A percentile compares a stretch with the other conserved stretches of the same genome.
Conservation (phyloP, 169 alveolate genomes). For the Amoebophrya sp. region DNA sequence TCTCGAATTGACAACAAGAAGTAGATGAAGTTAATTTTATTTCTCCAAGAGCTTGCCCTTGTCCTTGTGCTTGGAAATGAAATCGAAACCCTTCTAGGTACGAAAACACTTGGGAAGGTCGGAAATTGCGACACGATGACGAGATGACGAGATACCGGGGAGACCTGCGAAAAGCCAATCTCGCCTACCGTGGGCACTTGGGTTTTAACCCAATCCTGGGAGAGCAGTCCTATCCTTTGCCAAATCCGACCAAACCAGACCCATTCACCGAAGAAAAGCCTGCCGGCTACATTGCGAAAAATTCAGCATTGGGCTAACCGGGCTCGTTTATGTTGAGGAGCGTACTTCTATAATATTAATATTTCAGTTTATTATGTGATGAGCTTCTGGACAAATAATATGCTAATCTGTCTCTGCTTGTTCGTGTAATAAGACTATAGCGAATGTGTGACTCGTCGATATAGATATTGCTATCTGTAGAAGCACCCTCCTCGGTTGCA, state of each 20-base stretch:
- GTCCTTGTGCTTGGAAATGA: too few species aligned
- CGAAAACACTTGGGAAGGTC: background rate
- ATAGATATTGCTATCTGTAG: too few species aligned
- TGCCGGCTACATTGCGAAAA: background rate
- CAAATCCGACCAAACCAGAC: background rate
- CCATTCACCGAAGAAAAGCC: background rate
- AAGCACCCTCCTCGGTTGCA: too few species aligned
- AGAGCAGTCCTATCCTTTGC: background rate
- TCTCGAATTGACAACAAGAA: too few species aligned
- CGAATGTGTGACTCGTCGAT: too few species aligned
- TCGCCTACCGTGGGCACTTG: conserved; percentile 1
- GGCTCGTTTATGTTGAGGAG: background rate
- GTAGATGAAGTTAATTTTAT: background rate
- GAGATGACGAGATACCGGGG: background rate
- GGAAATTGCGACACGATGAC: conserved; percentile 7
- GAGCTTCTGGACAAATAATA: too few species aligned
- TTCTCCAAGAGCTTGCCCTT: too few species aligned
- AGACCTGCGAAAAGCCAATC: background rate
- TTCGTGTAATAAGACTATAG: too few species aligned
- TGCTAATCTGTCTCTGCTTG: too few species aligned
- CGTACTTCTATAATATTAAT: too few species aligned
- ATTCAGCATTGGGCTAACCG: background rate
- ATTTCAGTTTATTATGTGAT: too few species aligned
- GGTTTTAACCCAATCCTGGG: background rate
- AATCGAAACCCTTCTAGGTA: background rate